Conservation (phyloP, 257 asterid genomes). For the Scutellaria baicalensis region DNA sequence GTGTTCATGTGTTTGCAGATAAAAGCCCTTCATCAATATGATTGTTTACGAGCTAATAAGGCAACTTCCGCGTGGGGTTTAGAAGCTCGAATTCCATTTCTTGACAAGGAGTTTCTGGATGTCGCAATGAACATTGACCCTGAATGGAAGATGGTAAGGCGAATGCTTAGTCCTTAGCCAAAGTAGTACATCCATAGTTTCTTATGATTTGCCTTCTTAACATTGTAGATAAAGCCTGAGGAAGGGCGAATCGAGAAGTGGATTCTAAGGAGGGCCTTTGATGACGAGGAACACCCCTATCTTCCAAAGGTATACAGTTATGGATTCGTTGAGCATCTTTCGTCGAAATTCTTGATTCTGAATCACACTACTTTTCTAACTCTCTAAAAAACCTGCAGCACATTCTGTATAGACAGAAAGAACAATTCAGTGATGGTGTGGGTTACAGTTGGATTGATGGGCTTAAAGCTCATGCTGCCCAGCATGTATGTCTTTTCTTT, state of each 20-base stretch:
- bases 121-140: constrained; percentile 95
- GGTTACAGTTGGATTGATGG: constrained; percentile 99
- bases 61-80: constrained; percentile 98
- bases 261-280: constrained; percentile 90
- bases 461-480: constrained; percentile 83
- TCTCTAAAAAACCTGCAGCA: constrained; percentile 48
- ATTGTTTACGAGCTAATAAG: constrained; percentile 92
- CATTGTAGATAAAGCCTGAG: constrained; percentile 61
- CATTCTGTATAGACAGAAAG: constrained; percentile 87
- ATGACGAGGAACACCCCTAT: constrained; percentile 78
- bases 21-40: constrained; percentile 94
- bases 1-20: constrained; percentile 36
- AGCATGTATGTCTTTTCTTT: constrained; percentile 39
- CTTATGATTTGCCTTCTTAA: neutral
- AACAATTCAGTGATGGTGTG: constrained; percentile 97
- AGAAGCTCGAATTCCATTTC: constrained; percentile 92
- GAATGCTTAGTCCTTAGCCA: no score
- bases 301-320: constrained; percentile 73
- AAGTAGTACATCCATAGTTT: neutral
- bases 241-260: constrained; percentile 87
- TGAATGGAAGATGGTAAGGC: constrained; percentile 74
- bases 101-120: constrained; percentile 80
- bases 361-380: neutral
- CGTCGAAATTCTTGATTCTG: neutral
- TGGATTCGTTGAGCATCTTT: neutral